Evolutionary conservation across 768 basidiomycete species (phyloP).

Genomic region (Boletus rubroflammeus): DNA sequence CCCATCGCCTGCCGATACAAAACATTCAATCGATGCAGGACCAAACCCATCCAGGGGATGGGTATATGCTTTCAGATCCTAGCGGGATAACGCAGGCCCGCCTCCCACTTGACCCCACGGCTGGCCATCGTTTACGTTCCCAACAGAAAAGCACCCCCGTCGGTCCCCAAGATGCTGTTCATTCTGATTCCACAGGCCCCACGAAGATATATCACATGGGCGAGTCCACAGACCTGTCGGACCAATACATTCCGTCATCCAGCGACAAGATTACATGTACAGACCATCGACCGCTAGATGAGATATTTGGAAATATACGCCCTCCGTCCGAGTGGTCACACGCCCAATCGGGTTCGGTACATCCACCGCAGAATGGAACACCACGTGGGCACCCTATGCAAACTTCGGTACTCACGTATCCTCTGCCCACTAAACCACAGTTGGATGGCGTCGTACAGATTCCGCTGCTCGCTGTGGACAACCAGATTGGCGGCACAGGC

Average conservation of each 20-base stretch:
- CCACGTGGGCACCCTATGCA: neutral
- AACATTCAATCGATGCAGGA: neutral
- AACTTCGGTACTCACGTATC: conserved; percentile 12
- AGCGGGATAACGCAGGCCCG: neutral
- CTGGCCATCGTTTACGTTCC: neutral
- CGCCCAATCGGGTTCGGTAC: neutral
- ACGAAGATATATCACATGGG: neutral
- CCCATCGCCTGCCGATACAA: neutral
- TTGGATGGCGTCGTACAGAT: conserved; percentile 19
- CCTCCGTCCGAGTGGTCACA: neutral
- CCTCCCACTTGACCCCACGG: neutral
- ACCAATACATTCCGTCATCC: conserved; percentile 28
- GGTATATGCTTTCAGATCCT: neutral
- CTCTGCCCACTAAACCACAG: conserved; percentile 19
- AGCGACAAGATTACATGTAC: conserved; percentile 28
- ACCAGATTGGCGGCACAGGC: conserved; percentile 14
- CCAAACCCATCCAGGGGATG: neutral
- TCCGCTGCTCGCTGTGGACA: conserved; percentile 24
- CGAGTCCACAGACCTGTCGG: conserved; percentile 4
- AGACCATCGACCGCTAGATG: conserved; percentile 27
- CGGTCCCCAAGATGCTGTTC: neutral
- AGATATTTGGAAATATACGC: conserved; percentile 19
- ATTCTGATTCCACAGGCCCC: neutral
- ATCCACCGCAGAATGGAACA: conserved; percentile 1
- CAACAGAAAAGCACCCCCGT: neutral